Evolutionary conservation across 2,329 filamentous ascomycete genomes (phyloP).

Genomic region (Sclerotinia minor): DNA sequence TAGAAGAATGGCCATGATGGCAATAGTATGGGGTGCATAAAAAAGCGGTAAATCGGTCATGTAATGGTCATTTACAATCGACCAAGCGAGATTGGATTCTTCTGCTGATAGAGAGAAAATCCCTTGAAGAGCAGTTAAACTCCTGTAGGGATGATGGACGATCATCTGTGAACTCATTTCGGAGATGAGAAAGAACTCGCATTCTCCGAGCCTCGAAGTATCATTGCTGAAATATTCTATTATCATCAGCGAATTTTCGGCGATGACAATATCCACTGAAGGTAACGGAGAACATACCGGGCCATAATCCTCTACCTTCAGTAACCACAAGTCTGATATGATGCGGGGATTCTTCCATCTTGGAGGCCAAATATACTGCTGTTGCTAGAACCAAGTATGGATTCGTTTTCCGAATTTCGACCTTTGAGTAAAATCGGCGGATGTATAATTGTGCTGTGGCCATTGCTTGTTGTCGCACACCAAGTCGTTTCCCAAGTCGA

Average conservation of each 20-base stretch:
- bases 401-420: constrained; percentile 90
- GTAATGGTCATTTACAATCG: constrained; percentile 72
- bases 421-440: constrained; percentile 87
- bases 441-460: constrained; percentile 95
- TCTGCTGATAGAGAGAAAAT: constrained; percentile 62
- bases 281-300: constrained; percentile 48
- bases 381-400: constrained; percentile 93
- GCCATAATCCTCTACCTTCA: constrained; percentile 84
- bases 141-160: constrained; percentile 71
- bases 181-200: constrained; percentile 72
- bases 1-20: constrained; percentile 68
- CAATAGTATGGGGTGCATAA: constrained; percentile 67
- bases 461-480: constrained; percentile 84
- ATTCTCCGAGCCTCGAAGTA: constrained; percentile 70
- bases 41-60: constrained; percentile 69
- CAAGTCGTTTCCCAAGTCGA: constrained; percentile 80
- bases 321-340: constrained; percentile 89
- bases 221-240: constrained; percentile 62
- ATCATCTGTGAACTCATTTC: constrained; percentile 75
- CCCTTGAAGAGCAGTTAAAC: constrained; percentile 60
- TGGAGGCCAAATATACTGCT: constrained; percentile 90
- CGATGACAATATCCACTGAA: background rate
- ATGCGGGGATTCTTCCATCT: constrained; percentile 96
- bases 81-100: constrained; percentile 65
- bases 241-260: constrained; percentile 23